These are phyloP conservation scores for Aspergillus eucalypticola DNA, from an alignment of 2,329 filamentous ascomycete genomes.

Conservation along the genomic window DNA sequence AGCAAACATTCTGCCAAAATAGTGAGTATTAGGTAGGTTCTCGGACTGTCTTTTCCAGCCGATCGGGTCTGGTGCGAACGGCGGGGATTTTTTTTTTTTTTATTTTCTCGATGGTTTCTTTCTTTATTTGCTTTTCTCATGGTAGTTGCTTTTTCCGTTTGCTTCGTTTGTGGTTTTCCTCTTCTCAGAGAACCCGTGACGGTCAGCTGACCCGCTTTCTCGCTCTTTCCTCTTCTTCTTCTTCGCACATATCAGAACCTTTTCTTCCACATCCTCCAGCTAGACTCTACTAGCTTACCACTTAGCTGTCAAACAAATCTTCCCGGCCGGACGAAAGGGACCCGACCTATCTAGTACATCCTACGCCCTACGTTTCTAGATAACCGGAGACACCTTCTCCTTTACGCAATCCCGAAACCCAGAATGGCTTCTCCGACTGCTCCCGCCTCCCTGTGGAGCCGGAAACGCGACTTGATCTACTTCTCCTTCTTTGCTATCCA, in stretches of 20 bases:
- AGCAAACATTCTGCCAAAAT: conserved; percentile 20
- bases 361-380: background rate
- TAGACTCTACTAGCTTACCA: background rate
- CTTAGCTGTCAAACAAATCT: too few species aligned
- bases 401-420: background rate
- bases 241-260: background rate
- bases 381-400: background rate
- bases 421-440: conserved; percentile 9
- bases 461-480: conserved; percentile 44
- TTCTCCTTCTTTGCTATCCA: conserved; percentile 64
- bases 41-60: conserved; percentile 10
- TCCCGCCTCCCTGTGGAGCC: conserved; percentile 29
- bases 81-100: conserved; percentile 3
- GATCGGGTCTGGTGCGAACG: conserved; percentile 20
- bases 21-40: conserved; percentile 2
- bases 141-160: background rate
- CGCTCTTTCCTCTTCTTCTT: background rate
- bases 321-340: too few species aligned
- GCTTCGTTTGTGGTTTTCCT: background rate
- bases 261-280: background rate
- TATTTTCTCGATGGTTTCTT: background rate
- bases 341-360: background rate
- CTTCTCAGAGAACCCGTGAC: background rate
- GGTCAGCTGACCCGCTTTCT: background rate
- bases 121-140: background rate